phyloP scores from a whole-genome alignment of 371 early-diverging fungal species.

The Dichotomocladium elegans region DNA sequence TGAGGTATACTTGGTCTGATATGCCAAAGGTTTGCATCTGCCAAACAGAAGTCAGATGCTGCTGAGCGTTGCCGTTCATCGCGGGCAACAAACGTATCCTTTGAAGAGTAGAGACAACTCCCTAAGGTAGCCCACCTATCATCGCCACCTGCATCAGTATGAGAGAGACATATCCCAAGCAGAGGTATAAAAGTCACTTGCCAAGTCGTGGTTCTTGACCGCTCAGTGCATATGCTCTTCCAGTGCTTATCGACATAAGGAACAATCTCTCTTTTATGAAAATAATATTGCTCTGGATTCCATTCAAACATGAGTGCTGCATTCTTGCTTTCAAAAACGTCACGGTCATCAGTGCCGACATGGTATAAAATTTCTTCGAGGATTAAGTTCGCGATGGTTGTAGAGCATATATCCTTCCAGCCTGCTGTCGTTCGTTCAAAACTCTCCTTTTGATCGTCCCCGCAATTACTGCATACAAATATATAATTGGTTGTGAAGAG shows the following conservation, averaged over 20 bases:
- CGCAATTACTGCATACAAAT: constrained; percentile 51
- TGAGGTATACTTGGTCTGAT: constrained; percentile 48
- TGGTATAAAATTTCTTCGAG: constrained; percentile 46
- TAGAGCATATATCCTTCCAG: constrained; percentile 70
- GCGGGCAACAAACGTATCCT: constrained; percentile 58
- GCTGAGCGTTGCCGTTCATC: constrained; percentile 64
- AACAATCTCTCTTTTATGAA: constrained; percentile 64
- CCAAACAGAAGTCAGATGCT: constrained; percentile 60
- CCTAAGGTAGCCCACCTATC: constrained; percentile 67
- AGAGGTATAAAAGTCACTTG: constrained; percentile 8
- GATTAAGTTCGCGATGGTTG: constrained; percentile 62
- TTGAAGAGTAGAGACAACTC: constrained; percentile 60
- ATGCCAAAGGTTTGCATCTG: constrained; percentile 63
- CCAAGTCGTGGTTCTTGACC: constrained; percentile 64
- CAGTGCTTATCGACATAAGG: constrained; percentile 69
- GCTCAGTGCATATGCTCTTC: constrained; percentile 65
- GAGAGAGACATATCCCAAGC: neutral
- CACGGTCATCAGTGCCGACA: constrained; percentile 29
- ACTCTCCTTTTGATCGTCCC: constrained; percentile 31
- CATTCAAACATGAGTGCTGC: constrained; percentile 48
- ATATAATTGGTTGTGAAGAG: constrained; percentile 65
- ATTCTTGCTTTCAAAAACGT: constrained; percentile 48
- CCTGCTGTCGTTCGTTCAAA: constrained; percentile 65
- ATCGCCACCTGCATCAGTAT: neutral
- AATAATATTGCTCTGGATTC: constrained; percentile 57